These are phyloP conservation scores for Daldinia vernicosa DNA, from an alignment of 495 filamentous ascomycete genomes.

Conservation along the genomic window DNA sequence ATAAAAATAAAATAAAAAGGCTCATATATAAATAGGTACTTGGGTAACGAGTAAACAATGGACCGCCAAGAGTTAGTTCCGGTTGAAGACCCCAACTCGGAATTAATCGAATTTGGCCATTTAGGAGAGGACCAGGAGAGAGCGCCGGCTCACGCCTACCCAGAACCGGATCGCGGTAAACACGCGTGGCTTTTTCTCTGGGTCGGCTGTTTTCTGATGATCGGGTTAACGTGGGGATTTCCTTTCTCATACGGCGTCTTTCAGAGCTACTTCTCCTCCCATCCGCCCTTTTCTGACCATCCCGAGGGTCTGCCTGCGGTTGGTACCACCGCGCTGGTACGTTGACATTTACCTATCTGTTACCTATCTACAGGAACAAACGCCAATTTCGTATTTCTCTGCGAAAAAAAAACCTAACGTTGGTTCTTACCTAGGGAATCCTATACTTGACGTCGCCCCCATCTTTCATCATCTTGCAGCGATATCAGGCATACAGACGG, in stretches of 20 bases:
- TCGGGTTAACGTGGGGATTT: conserved; percentile 75
- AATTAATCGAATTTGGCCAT: conserved; percentile 14
- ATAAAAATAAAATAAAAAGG: no score
- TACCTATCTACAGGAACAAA: no score
- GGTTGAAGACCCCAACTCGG: conserved; percentile 10
- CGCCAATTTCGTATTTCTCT: not conserved
- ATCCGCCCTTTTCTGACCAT: conserved; percentile 52
- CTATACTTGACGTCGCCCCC: conserved; percentile 61
- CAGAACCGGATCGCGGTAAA: conserved; percentile 62
- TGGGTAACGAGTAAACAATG: not conserved
- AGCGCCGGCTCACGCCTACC: conserved; percentile 16
- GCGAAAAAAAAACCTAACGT: not conserved
- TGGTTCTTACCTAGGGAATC: conserved; percentile 47
- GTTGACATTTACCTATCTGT: not conserved
- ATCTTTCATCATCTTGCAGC: conserved; percentile 49
- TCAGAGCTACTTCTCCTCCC: conserved; percentile 57
- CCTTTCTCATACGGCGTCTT: conserved; percentile 67
- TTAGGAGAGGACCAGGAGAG: conserved; percentile 5
- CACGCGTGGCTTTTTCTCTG: conserved; percentile 71
- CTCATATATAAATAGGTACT: not conserved
- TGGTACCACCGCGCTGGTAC: conserved; percentile 54
- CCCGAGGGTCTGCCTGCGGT: conserved; percentile 52
- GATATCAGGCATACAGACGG: conserved; percentile 45
- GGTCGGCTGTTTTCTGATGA: conserved; percentile 68
- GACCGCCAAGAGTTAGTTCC: not conserved